Evolutionary conservation across 2,329 filamentous ascomycete species (phyloP).

Genomic region (Epichloe typhina): DNA sequence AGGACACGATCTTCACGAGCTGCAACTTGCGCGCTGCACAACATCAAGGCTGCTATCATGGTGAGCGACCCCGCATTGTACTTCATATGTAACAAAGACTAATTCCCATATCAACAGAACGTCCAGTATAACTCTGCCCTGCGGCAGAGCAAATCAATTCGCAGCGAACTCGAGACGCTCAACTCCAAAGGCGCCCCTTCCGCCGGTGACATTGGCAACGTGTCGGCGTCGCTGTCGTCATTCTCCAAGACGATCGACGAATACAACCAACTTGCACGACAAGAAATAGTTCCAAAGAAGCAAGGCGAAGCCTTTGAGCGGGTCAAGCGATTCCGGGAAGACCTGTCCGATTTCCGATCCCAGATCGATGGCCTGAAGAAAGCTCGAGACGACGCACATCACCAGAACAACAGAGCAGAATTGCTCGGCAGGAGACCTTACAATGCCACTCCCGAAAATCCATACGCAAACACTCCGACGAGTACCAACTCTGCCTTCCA

Average conservation of each 20-base stretch:
- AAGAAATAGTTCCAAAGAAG: conserved; percentile 82
- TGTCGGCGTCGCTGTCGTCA: conserved; percentile 63
- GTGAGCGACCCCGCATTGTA: background rate
- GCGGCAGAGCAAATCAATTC: conserved; percentile 70
- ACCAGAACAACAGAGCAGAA: conserved; percentile 58
- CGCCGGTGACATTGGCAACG: conserved; percentile 45
- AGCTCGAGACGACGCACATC: conserved; percentile 60
- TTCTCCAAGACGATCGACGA: conserved; percentile 88
- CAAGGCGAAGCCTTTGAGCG: conserved; percentile 82
- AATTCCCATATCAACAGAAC: conserved; percentile 38
- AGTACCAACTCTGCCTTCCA: conserved; percentile 21
- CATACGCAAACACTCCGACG: conserved; percentile 53
- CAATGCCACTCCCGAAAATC: conserved; percentile 74
- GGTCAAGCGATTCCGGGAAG: conserved; percentile 70
- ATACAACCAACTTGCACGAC: conserved; percentile 71
- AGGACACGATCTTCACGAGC: background rate
- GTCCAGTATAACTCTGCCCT: conserved; percentile 75
- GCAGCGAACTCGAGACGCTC: conserved; percentile 61
- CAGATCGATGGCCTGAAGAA: conserved; percentile 68
- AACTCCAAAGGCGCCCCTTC: conserved; percentile 50
- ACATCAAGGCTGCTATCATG: background rate
- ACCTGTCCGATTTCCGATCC: conserved; percentile 66
- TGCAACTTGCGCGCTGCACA: background rate
- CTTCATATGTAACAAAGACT: no score
- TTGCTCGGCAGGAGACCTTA: conserved; percentile 77